These are phyloP conservation scores for Didymella glomerata DNA, from an alignment of 2,329 filamentous ascomycete genomes.

Conservation along the genomic window DNA sequence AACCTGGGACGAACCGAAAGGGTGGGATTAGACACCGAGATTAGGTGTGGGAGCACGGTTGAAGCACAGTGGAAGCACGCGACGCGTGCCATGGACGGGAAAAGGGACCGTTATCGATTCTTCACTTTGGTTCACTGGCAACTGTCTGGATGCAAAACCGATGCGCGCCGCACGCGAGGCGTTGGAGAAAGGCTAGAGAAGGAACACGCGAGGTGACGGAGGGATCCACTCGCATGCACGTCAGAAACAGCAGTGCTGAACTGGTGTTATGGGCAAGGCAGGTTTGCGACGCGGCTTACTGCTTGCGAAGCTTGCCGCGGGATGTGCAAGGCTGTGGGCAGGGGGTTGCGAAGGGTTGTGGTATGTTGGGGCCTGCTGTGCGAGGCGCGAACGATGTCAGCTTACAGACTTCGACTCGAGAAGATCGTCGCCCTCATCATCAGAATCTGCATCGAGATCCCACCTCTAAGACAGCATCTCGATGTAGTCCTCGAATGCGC, in stretches of 20 bases:
- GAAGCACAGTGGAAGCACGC: not conserved
- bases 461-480: not conserved
- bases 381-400: not conserved
- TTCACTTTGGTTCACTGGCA: not conserved
- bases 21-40: not conserved
- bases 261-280: conserved; percentile 2
- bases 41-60: not conserved
- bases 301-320: not conserved
- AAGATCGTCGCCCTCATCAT: not conserved
- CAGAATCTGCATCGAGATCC: not conserved
- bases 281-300: not conserved
- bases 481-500: not conserved
- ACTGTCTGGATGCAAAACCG: not conserved
- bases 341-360: not conserved
- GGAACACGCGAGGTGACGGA: conserved; percentile 10
- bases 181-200: not conserved
- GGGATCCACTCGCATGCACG: conserved; percentile 3
- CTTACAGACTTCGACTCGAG: not conserved
- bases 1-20: not conserved
- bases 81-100: not conserved
- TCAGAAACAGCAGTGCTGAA: conserved; percentile 5
- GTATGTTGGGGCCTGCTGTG: not conserved
- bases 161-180: not conserved
- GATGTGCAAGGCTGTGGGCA: not conserved
- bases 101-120: not conserved